Percentiles rank a stretch among this genome's conserved stretches.
phyloP scores from a whole-genome alignment of 129 eudicot genomes.

The Chrysanthemum lavandulifolium region DNA sequence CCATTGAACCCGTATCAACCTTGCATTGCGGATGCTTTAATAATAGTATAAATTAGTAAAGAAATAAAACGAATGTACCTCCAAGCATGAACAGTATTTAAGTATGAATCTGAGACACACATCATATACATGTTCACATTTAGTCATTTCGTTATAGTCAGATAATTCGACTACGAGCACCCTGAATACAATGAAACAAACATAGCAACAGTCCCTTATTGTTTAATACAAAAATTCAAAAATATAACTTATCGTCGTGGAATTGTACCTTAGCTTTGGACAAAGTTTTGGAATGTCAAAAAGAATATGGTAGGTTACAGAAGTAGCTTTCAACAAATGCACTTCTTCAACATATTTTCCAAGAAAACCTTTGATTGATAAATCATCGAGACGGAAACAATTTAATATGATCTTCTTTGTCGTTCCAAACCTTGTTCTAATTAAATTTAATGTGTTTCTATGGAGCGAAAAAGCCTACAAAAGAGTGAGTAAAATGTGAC shows the following conservation, averaged over 20 bases:
- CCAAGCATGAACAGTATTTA: constrained; percentile 33
- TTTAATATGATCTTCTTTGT: constrained; percentile 46
- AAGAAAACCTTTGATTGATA: constrained; percentile 35
- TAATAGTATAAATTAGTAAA: too few relatives aligned
- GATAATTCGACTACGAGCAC: constrained; percentile 53
- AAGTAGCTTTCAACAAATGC: constrained; percentile 57
- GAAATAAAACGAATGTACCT: constrained; percentile 33
- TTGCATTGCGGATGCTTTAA: too few relatives aligned
- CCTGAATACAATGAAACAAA: constrained; percentile 33
- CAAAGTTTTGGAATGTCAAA: constrained; percentile 40
- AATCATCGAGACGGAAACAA: constrained; percentile 50
- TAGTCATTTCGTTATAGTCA: background rate
- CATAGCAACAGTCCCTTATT: too few relatives aligned
- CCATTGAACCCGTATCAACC: too few relatives aligned
- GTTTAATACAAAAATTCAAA: background rate
- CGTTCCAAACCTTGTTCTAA: constrained; percentile 26
- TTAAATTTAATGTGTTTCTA: constrained; percentile 25
- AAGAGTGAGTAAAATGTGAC: too few relatives aligned
- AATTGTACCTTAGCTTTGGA: constrained; percentile 63
- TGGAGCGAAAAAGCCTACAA: constrained; percentile 47
- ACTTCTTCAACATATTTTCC: constrained; percentile 47
- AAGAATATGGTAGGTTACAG: constrained; percentile 44
- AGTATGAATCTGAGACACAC: constrained; percentile 28
- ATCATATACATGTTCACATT: constrained; percentile 8
- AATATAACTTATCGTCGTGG: too few relatives aligned